Evolutionary conservation across 78 protist species (phyloP).

Genomic region (Pigoraptor vietnamica): DNA sequence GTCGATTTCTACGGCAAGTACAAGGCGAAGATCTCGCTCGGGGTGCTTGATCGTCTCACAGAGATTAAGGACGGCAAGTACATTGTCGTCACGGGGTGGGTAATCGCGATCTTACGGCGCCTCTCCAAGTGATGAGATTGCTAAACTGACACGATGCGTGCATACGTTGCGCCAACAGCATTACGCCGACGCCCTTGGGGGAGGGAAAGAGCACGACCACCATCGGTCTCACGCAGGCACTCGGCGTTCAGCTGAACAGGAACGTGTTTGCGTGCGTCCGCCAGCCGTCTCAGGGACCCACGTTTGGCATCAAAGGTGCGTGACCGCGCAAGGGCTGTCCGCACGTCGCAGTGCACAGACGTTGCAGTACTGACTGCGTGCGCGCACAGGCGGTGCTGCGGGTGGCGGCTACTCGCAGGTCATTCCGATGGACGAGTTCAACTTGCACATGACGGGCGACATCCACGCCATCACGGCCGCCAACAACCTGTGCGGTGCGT

Average conservation of each 20-base stretch:
- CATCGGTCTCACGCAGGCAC: slow-evolving; percentile 93
- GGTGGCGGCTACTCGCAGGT: slow-evolving; percentile 93
- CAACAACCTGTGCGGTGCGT: slow-evolving; percentile 83
- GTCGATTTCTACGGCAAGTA: slow-evolving; percentile 60
- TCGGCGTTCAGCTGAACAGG: slow-evolving; percentile 86
- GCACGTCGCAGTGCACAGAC: neutral
- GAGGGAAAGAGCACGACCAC: slow-evolving; percentile 97
- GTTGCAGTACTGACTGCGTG: no score
- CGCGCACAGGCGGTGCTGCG: no score
- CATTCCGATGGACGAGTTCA: slow-evolving; percentile 97
- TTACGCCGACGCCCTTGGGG: slow-evolving; percentile 32
- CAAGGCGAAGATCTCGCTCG: slow-evolving; percentile 70
- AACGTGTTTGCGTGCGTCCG: slow-evolving; percentile 81
- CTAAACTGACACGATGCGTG: no score
- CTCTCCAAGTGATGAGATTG: no score
- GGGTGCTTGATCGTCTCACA: slow-evolving; percentile 51
- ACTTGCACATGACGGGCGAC: slow-evolving; percentile 95
- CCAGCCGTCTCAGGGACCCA: slow-evolving; percentile 93
- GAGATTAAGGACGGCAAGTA: slow-evolving; percentile 67
- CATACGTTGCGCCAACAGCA: neutral
- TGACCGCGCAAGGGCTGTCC: no score
- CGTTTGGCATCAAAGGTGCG: slow-evolving; percentile 96
- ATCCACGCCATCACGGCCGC: slow-evolving; percentile 98
- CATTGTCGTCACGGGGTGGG: slow-evolving; percentile 92
- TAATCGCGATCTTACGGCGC: neutral